These are phyloP conservation scores for Neonectria faginata DNA, from an alignment of 2,329 filamentous ascomycete genomes.

Conservation along the genomic window DNA sequence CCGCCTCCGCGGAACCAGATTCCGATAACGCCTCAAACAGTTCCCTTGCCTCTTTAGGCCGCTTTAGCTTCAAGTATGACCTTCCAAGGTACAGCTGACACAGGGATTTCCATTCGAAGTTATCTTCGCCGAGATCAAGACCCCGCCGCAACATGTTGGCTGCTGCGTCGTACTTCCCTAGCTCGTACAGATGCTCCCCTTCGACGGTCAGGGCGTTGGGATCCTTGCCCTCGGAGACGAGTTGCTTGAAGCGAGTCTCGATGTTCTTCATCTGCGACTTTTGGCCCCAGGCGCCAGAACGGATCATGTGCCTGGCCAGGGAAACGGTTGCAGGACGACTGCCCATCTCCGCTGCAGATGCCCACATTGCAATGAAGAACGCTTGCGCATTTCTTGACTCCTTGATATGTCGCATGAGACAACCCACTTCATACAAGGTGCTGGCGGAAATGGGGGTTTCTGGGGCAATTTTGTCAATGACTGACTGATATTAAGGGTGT, in stretches of 20 bases:
- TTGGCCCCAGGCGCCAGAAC: slow-evolving; percentile 35
- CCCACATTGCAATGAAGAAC: slow-evolving; percentile 46
- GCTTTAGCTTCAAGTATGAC: slow-evolving; percentile 40
- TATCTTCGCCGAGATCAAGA: slow-evolving; percentile 29
- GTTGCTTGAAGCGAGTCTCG: slow-evolving; percentile 47
- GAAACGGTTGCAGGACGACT: slow-evolving; percentile 49
- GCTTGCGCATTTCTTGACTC: slow-evolving; percentile 17
- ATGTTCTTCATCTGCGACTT: slow-evolving; percentile 30
- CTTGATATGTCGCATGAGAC: slow-evolving; percentile 41
- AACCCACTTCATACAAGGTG: slow-evolving; percentile 46
- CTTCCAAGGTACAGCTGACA: slow-evolving; percentile 46
- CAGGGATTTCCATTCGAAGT: slow-evolving; percentile 45
- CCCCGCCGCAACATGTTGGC: slow-evolving; percentile 41
- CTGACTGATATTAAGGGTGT: not conserved
- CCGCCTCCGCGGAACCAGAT: slow-evolving; percentile 40
- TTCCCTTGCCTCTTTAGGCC: slow-evolving; percentile 38
- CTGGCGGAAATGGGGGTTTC: slow-evolving; percentile 36
- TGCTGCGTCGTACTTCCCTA: slow-evolving; percentile 42
- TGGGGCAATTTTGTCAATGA: slow-evolving; percentile 28
- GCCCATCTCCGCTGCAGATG: slow-evolving; percentile 48
- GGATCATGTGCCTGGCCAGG: slow-evolving; percentile 40
- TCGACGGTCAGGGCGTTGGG: slow-evolving; percentile 52
- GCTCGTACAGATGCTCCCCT: slow-evolving; percentile 45
- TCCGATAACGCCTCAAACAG: slow-evolving; percentile 41
- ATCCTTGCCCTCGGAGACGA: slow-evolving; percentile 48